Percentiles rank a stretch among this genome's conserved stretches.
Evolutionary conservation across 495 filamentous ascomycete genomes (phyloP).

Genomic region (Hypoxylon trugodes): DNA sequence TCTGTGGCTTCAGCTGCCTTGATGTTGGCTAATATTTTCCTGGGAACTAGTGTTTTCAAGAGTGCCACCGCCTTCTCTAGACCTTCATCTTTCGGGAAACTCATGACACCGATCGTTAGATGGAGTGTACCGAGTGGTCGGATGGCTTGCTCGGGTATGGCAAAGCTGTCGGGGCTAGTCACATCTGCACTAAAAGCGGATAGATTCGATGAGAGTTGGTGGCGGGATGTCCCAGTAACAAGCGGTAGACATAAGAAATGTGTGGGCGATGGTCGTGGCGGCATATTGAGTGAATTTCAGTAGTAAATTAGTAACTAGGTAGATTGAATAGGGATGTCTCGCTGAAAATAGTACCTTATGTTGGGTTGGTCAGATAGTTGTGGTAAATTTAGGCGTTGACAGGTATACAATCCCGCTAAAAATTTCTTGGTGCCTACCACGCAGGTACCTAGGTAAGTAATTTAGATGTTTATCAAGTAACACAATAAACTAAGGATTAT

Average conservation of each 20-base stretch:
- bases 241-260: constrained; percentile 92
- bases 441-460: neutral
- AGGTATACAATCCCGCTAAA: neutral
- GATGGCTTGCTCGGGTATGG: constrained; percentile 66
- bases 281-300: constrained; percentile 34
- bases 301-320: neutral
- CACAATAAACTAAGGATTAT: too few relatives aligned
- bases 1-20: constrained; percentile 15
- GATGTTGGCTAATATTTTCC: constrained; percentile 53
- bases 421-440: neutral
- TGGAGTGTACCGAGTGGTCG: constrained; percentile 84
- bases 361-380: neutral
- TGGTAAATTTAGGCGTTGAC: neutral
- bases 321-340: neutral
- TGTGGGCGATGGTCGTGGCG: constrained; percentile 61
- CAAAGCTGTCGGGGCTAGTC: constrained; percentile 46
- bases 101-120: constrained; percentile 89
- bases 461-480: neutral
- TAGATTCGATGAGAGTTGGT: constrained; percentile 69
- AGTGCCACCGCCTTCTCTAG: constrained; percentile 67
- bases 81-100: constrained; percentile 63
- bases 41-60: constrained; percentile 63
- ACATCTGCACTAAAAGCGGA: constrained; percentile 67
- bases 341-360: neutral
- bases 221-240: constrained; percentile 66